These are phyloP conservation scores for Lactarius sp. DNA, from an alignment of 768 basidiomycete species.

Conservation along the genomic window DNA sequence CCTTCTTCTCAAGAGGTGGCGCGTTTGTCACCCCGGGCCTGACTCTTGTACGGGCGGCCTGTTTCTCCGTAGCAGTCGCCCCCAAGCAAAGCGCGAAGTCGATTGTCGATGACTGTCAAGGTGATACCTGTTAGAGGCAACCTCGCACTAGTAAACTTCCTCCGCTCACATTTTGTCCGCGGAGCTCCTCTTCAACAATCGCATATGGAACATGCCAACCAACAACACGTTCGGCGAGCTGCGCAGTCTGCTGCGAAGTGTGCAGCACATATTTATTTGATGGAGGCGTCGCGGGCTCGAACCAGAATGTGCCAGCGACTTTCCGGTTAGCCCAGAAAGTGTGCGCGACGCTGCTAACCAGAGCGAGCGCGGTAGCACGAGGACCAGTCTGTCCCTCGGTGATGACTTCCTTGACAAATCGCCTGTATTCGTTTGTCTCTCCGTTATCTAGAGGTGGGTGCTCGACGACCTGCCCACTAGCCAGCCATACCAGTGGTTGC, in stretches of 20 bases:
- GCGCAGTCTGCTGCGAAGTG: constrained; percentile 71
- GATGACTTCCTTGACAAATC: constrained; percentile 93
- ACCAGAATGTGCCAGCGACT: constrained; percentile 73
- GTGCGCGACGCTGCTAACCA: constrained; percentile 77
- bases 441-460: constrained; percentile 90
- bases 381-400: constrained; percentile 94
- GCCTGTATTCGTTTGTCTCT: constrained; percentile 89
- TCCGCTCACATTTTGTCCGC: constrained; percentile 87
- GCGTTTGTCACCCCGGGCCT: constrained; percentile 42
- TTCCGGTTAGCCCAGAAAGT: constrained; percentile 75
- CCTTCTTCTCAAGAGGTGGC: constrained; percentile 84
- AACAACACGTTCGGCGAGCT: constrained; percentile 80
- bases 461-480: constrained; percentile 78
- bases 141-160: not conserved
- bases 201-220: constrained; percentile 87
- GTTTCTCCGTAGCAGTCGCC: constrained; percentile 76
- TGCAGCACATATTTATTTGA: constrained; percentile 60
- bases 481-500: constrained; percentile 92
- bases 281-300: constrained; percentile 50
- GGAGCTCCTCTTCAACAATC: constrained; percentile 88
- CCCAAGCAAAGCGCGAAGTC: constrained; percentile 94
- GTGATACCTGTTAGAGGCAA: not conserved
- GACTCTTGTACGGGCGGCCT: constrained; percentile 76
- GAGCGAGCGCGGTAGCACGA: constrained; percentile 82
- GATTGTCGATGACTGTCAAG: constrained; percentile 84